Evolutionary conservation across 371 early-diverging fungal genomes (phyloP), one percentile per base, ranked within the genome.

Genomic region (Sporodiniella umbellata): DNA sequence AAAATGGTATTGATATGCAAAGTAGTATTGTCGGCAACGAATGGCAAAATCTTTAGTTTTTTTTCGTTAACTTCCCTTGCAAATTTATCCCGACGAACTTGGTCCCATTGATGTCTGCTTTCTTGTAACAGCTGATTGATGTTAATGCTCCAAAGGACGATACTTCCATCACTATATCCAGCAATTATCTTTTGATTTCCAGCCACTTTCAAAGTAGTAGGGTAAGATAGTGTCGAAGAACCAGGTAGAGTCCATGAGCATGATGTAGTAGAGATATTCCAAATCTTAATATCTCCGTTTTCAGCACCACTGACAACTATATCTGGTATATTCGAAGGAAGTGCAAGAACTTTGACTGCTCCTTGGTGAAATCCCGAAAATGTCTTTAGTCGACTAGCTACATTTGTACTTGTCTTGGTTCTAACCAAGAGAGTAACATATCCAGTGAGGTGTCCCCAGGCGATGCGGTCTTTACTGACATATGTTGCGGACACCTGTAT

Each of bases 311-410:
- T 79, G 2, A 68, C 17, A 0, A 72, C 62, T 4, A 64, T 42
- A 25, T 66, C 66, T 2, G 58, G 61, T 2, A 45, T 19, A 42
- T 55, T 43, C 0, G 52, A 25, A 12, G 72, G 68, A 15, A 72
- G 37, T 3, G 58, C 58, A 14, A 79, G 33, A 0, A 62, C 42
- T 0, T 58, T 48, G 3, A 79, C 70, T 21, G 70, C 49, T 0
- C 70, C 72, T 28, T 66, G 70, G 56, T 76, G 75, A 26, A 74
- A 72, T 8, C 63, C 62, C 2, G 65, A 50, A 52, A 78, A 75
- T 1, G 56, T 58, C 24, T 63, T 68, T 14, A 68, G 57, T 19
- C 68, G 57, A 39, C 64, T 50, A 8, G 56, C 54, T 31, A 44
- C 52, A 10, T 42, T 45, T 2, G 58, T 45, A 25, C 50, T 59